Evolutionary conservation across 1,139 yeast genomes (phyloP), one percentile per base, ranked within the genome.

Genomic region (Scheffersomyces segobiensis): DNA sequence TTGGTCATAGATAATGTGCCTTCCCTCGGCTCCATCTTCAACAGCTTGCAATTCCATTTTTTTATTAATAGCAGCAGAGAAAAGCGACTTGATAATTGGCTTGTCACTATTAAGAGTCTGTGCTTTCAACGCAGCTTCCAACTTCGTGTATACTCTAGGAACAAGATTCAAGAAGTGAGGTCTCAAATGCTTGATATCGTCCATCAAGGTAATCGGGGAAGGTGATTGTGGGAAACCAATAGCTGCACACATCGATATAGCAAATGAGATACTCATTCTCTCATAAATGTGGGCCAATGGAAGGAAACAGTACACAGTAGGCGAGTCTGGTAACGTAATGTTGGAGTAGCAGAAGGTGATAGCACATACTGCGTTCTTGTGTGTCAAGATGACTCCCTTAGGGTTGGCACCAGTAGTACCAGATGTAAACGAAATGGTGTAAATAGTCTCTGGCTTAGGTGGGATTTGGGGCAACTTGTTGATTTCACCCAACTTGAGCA

Each of bases 281-380:
- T 88, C 91, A 67, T 83, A 88, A 61, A 89, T 88, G 70, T 89
- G 93, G 1, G 93, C 92, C 66, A 87, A 75, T 0, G 93, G 93
- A 57, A 88, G 78, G 69, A 86, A 85, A 26, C 63, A 57, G 56
- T 62, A 64, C 18, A 20, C 50, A 19, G 56, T 59, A 3, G 59
- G 62, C 48, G 65, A 59, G 5, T 59, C 59, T 47, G 57, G 48
- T 12, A 60, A 51, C 46, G 62, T 61, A 55, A 61, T 57, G 55
- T 59, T 65, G 52, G 67, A 62, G 51, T 56, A 56, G 22, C 60
- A 54, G 56, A 66, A 70, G 1, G 75, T 63, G 18, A 71, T 60
- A 3, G 73, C 75, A 24, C 74, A 61, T 8, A 73, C 69, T 8
- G 75, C 75, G 60, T 69, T 75, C 19, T 59, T 56, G 57, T 78